Evolutionary conservation across 2,329 filamentous ascomycete genomes (phyloP).

Genomic region (Alternaria angustiovoidea): DNA sequence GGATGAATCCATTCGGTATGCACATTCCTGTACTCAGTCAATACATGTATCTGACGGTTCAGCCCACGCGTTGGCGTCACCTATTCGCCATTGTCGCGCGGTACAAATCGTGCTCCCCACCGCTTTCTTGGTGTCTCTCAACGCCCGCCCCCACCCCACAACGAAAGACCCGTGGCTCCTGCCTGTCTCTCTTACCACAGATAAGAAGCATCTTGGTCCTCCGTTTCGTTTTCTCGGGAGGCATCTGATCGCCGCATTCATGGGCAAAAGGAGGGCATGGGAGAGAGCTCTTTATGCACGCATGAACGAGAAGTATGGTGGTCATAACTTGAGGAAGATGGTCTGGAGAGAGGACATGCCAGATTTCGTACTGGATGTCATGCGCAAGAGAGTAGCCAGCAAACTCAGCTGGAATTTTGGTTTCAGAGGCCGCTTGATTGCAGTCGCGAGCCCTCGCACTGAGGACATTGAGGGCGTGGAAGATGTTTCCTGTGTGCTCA

Average conservation of each 20-base stretch:
- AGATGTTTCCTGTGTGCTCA: conserved; percentile 41
- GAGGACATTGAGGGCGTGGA: conserved; percentile 36
- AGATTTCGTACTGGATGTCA: conserved; percentile 49
- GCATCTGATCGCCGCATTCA: conserved; percentile 20
- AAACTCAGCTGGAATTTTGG: conserved; percentile 49
- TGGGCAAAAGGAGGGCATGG: conserved; percentile 37
- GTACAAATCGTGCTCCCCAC: conserved; percentile 62
- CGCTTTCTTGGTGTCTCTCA: conserved; percentile 71
- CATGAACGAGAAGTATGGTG: conserved; percentile 47
- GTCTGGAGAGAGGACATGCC: conserved; percentile 61
- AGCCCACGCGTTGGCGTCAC: conserved; percentile 70
- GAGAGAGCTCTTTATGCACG: conserved; percentile 29
- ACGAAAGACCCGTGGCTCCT: conserved; percentile 65
- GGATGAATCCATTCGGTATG: conserved; percentile 70
- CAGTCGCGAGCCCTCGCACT: conserved; percentile 29
- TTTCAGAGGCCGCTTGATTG: conserved; percentile 31
- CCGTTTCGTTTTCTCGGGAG: conserved; percentile 35
- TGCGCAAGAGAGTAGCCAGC: conserved; percentile 49
- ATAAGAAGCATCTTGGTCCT: conserved; percentile 31
- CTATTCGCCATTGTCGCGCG: conserved; percentile 64
- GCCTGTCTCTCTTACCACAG: conserved; percentile 53
- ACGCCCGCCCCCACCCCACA: conserved; percentile 63
- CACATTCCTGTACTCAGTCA: neutral
- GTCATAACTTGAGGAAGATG: conserved; percentile 42
- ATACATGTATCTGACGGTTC: conserved; percentile 8